A percentile compares a stretch with the other conserved stretches of the same genome.
Evolutionary conservation across 2,329 filamentous ascomycete species (phyloP).

Genomic region (Penicillium brevicompactum): DNA sequence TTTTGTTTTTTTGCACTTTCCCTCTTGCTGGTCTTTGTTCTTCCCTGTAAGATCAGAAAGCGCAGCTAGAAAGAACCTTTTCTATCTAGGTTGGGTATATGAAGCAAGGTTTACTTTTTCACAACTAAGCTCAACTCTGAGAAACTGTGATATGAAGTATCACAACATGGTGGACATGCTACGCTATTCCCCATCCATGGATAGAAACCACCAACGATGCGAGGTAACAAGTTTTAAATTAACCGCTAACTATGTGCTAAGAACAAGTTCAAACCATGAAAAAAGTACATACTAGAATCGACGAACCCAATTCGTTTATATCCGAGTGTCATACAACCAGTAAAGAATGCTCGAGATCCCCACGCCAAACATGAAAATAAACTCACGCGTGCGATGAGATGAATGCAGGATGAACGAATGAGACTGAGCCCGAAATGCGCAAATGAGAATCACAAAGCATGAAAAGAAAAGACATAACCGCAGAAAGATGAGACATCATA

Average conservation of each 20-base stretch:
- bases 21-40: no score
- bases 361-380: neutral
- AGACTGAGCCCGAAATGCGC: neutral
- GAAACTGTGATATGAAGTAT: no score
- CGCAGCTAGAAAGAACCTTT: no score
- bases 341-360: neutral
- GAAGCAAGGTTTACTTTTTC: no score
- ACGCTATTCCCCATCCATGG: no score
- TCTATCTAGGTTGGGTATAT: no score
- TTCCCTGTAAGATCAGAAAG: no score
- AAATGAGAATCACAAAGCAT: neutral
- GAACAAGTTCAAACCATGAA: neutral
- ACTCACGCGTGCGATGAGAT: neutral
- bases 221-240: neutral
- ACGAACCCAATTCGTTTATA: slow-evolving; percentile 5
- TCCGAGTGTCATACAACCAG: slow-evolving; percentile 1
- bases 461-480: neutral
- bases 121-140: no score
- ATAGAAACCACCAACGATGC: neutral
- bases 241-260: neutral
- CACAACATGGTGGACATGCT: no score
- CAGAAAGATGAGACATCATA: neutral
- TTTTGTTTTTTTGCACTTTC: no score
- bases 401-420: neutral
- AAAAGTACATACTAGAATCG: neutral